phyloP scores from a whole-genome alignment of 805 yeast species.

The Komagataella kurtzmanii region DNA sequence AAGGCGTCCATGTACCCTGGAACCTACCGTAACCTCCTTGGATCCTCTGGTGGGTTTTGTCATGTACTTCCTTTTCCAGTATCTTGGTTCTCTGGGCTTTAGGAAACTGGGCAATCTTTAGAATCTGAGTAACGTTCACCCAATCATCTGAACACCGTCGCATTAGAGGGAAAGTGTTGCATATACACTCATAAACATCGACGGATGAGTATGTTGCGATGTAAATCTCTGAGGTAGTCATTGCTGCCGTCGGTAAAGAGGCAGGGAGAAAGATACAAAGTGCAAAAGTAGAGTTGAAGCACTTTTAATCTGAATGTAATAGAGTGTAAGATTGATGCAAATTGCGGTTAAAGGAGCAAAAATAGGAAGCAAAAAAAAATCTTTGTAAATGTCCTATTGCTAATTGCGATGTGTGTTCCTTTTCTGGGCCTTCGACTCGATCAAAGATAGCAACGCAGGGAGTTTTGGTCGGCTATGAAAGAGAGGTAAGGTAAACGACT shows the following conservation, averaged over 20 bases:
- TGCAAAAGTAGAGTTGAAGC: background rate
- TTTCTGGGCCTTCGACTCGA: background rate
- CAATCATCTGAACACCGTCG: constrained; percentile 84
- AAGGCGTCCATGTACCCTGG: constrained; percentile 82
- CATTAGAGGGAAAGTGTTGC: constrained; percentile 67
- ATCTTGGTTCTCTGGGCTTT: constrained; percentile 71
- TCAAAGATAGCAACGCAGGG: background rate
- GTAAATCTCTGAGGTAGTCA: constrained; percentile 9
- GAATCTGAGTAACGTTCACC: constrained; percentile 81
- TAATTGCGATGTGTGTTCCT: background rate
- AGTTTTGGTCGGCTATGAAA: background rate
- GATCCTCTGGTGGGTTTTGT: constrained; percentile 54
- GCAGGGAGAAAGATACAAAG: background rate
- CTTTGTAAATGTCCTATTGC: background rate
- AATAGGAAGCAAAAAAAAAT: background rate
- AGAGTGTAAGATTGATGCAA: background rate
- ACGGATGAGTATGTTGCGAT: constrained; percentile 33
- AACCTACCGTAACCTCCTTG: constrained; percentile 81
- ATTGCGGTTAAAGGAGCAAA: background rate
- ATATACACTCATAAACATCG: constrained; percentile 46
- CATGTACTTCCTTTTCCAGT: constrained; percentile 62
- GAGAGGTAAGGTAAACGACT: background rate
- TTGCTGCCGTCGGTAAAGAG: background rate
- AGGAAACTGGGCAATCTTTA: constrained; percentile 66
- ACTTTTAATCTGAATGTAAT: background rate